Base-by-base conservation (phyloP, 768 basidiomycete genomes). In the Sporobolomyces pararoseus region DNA sequence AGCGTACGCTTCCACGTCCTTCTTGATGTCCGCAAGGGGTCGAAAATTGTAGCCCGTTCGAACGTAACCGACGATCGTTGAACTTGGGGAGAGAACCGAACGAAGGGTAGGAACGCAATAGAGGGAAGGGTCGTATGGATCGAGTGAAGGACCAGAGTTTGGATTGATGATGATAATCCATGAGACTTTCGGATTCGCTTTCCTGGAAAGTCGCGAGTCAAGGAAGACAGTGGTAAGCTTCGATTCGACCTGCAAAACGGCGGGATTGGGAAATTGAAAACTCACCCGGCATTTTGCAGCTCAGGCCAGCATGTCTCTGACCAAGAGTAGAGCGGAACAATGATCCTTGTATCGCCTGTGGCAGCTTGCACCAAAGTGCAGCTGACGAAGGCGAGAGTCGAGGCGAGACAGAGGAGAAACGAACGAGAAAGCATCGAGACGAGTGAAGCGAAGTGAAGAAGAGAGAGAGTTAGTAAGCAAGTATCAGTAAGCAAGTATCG, bases 21-120 rank as follows among this genome's bases (percentile, higher is more conserved):
- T 29, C 4, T 32, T 3, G 58, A 60, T 42, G 16, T 52, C 50
- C 7, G 23, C 29, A 3, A 42, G 19, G 3, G 49, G 0, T 12
- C 58, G 49, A 0, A 4, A 2, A 19, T 58, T 58, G 37, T 66
- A 66, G 17, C 51, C 65, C 3, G 65, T 66, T 5, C 58, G 49
- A 42, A 66, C 65, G 65, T 66, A 66, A 5, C 65, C 65, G 39
- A 60, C 25, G 32, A 66, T 5, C 42, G 47, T 37, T 35, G 50
- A 60, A 29, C 37, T 27, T 4, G 21, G 4, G 9, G 57, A 31
- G 23, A 60, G 29, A 23, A 34, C 32, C 3, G n/a, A 27, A 39
- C 65, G 65, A 35, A 66, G 51, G n/a, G 5, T 32, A 10, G 65
- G 65, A 29, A 66, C 51, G 50, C 65, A 66, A 25, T 66, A 66